These are phyloP conservation scores for Globisporangium abappressorium DNA, from an alignment of 352 stramenopile species.

Conservation along the genomic window DNA sequence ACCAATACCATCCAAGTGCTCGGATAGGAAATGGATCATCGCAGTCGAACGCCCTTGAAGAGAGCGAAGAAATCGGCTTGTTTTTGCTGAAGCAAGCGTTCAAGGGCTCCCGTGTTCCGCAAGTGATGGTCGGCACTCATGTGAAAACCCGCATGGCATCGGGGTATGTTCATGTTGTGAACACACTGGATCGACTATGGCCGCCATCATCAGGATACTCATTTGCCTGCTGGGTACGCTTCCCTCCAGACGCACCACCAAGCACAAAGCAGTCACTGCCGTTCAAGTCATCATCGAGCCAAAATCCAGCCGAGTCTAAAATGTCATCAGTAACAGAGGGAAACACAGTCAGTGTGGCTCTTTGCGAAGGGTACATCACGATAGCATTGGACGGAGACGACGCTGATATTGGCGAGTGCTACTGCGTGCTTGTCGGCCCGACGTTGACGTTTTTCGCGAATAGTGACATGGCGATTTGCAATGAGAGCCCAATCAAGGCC, in stretches of 20 bases:
- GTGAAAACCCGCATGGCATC: slow-evolving; percentile 46
- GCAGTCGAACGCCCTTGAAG: background rate
- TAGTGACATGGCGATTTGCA: slow-evolving; percentile 28
- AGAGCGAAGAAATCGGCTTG: slow-evolving; percentile 40
- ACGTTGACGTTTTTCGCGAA: slow-evolving; percentile 58
- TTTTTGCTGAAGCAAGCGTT: slow-evolving; percentile 40
- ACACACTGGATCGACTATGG: slow-evolving; percentile 57
- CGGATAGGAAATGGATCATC: background rate
- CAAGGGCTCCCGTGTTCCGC: slow-evolving; percentile 40
- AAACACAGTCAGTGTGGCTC: slow-evolving; percentile 30
- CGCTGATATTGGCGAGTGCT: slow-evolving; percentile 29
- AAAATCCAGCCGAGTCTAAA: background rate
- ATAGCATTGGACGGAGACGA: slow-evolving; percentile 42
- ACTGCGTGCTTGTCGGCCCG: slow-evolving; percentile 61
- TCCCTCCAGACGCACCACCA: slow-evolving; percentile 28
- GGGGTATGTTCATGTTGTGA: slow-evolving; percentile 66
- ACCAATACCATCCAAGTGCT: slow-evolving; percentile 15
- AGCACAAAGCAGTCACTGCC: background rate
- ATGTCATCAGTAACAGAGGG: background rate
- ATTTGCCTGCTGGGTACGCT: slow-evolving; percentile 71
- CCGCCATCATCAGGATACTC: slow-evolving; percentile 71
- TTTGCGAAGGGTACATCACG: slow-evolving; percentile 58
- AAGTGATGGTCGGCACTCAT: slow-evolving; percentile 54
- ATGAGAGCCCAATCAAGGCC: slow-evolving; percentile 30
- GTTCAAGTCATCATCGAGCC: background rate